Evolutionary conservation across 208 protist genomes (phyloP), one percentile per base, ranked within the genome.

Genomic region (Wallacemonas collosoma): DNA sequence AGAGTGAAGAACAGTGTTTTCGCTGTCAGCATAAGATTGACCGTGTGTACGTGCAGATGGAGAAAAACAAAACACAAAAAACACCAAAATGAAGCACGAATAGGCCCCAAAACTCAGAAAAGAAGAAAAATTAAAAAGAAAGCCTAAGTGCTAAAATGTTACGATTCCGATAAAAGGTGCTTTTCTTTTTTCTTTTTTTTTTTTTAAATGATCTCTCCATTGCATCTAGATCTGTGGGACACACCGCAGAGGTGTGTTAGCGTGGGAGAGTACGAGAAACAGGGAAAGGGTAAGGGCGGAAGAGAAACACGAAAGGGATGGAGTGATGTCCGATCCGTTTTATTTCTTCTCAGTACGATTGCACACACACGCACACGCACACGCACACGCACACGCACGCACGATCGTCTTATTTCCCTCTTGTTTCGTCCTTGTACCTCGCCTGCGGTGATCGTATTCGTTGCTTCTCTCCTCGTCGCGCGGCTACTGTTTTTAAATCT

Each of bases 401-500:
- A 26, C 26, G 26, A 26, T 26, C 26, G 26, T 26, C 26, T 26
- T 26, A 26, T 26, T 26, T 26, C 26, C 26, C 26, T 26, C 26
- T 26, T 26, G 26, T 26, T 26, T 26, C 26, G 26, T 0, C 26
- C 26, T 26, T 26, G 26, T 26, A 26, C 26, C 26, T 26, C 26
- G 26, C 26, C 26, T 26, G 26, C 26, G 26, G 26, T 26, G 26
- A 26, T 26, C 26, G 26, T 26, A 26, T 26, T 26, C 26, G 26
- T 26, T 26, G 26, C 38, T 11, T 53, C 6, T 36, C 36, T 56
- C 12, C 7, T 36, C 12, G 17, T 6, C 15, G 9, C 50, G 17
- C 9, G 72, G 51, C 14, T 70, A 44, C 15, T 69, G 14, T 76
- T 40, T 14, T 44, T 74, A 63, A 53, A 88, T 78, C 68, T 87